Evolutionary conservation across 352 stramenopile species (phyloP), one percentile per base, ranked within the genome.

Genomic region (Vaucheria bursata): DNA sequence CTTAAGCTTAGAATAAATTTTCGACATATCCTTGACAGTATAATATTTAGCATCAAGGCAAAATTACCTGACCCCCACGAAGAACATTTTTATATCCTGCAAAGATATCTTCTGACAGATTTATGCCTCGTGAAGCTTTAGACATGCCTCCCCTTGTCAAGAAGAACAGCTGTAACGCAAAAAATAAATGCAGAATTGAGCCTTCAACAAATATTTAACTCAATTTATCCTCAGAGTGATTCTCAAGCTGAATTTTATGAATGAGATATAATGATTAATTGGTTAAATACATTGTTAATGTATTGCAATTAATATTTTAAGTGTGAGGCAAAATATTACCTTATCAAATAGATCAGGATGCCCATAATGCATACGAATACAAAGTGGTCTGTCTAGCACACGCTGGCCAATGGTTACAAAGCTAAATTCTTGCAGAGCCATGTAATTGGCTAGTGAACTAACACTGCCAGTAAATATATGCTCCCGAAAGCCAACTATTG

Each of bases 311-410:
- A n/a, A n/a, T n/a, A n/a, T n/a, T n/a, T n/a, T n/a, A 59, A 59
- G 45, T 59, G 25, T 25, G 12, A 59, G 12, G 12, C 25, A 18
- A 12, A 59, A 18, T 25, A 68, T 6, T 6, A 75, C 82, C 85
- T 99, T 99, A 86, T 99, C 97, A 84, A 99, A 99, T 33, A 99
- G 88, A 87, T 99, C 96, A 1, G 96, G 96, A 81, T 99, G 96
- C 64, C 96, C 95, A 81, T 99, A 99, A 81, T 99, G 95, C 59
- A 98, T 86, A 80, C 95, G 91, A 81, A 98, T 96, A 33, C 93
- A 91, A 59, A 99, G 86, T 4, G 95, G 95, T 25, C 92, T 90
- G 6, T 94, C 94, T 8, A 99, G 86, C 25, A 97, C 97, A 39
- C 95, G 92, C 85, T 99, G 95, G 12, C 93, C 95, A 7, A 99